These are phyloP conservation scores for Phaeosphaeriaceae sp. DNA, from an alignment of 2,329 filamentous ascomycete genomes.

Conservation along the genomic window DNA sequence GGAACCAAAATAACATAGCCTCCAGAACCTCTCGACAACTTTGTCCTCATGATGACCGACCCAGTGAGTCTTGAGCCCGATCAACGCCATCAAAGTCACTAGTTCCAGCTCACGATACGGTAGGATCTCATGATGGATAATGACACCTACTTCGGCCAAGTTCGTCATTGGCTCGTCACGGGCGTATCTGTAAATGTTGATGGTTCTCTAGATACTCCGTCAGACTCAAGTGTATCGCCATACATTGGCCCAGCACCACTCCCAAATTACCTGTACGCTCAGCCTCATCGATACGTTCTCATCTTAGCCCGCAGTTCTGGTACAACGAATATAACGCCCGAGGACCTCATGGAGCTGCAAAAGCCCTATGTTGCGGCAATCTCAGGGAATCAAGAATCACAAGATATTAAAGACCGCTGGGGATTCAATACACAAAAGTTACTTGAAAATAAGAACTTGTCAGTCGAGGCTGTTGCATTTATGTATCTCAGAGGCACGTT, in stretches of 20 bases:
- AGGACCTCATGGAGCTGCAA: slow-evolving; percentile 26
- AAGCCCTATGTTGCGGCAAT: slow-evolving; percentile 20
- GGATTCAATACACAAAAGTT: slow-evolving; percentile 25
- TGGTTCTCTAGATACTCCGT: slow-evolving; percentile 12
- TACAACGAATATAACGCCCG: slow-evolving; percentile 14
- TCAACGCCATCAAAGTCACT: not conserved
- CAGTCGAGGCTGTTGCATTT: slow-evolving; percentile 23
- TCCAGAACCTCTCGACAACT: slow-evolving; percentile 12
- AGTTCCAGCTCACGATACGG: not conserved
- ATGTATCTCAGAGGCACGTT: slow-evolving; percentile 26
- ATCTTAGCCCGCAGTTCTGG: slow-evolving; percentile 18
- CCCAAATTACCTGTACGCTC: slow-evolving; percentile 27
- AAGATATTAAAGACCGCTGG: slow-evolving; percentile 34
- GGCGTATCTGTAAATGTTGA: slow-evolving; percentile 14
- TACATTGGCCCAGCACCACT: slow-evolving; percentile 29
- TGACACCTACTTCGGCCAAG: slow-evolving; percentile 29
- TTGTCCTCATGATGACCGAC: slow-evolving; percentile 27
- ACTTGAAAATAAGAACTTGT: slow-evolving; percentile 26
- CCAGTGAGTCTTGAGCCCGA: slow-evolving; percentile 8
- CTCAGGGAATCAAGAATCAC: slow-evolving; percentile 22
- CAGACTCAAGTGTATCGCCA: slow-evolving; percentile 16
- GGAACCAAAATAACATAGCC: slow-evolving; percentile 9
- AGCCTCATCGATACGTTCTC: slow-evolving; percentile 30
- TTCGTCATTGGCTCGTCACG: slow-evolving; percentile 32
- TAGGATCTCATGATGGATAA: slow-evolving; percentile 30